Percentiles rank a stretch among this genome's conserved stretches.
Evolutionary conservation across 139 green algal genomes (phyloP).

Genomic region (Cymbomonas tetramitiformis): DNA sequence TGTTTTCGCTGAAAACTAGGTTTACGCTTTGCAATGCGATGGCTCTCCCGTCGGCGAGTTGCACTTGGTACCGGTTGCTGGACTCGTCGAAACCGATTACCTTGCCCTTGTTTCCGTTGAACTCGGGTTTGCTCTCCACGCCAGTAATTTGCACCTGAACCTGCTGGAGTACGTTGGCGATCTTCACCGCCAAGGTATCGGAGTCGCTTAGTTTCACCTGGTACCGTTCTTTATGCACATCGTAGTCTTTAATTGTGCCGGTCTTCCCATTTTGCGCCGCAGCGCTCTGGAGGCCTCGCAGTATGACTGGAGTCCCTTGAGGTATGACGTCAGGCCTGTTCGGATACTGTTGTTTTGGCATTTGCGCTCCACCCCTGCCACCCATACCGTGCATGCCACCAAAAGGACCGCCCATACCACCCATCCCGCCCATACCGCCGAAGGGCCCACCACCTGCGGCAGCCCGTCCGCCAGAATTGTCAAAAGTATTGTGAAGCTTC

Average conservation of each 20-base stretch:
- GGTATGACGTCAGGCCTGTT: neutral
- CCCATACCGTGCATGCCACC: neutral
- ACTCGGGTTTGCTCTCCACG: neutral
- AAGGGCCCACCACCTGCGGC: no score
- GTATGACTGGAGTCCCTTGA: neutral
- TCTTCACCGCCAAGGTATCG: neutral
- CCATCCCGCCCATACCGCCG: neutral
- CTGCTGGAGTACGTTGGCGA: neutral
- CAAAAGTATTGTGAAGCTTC: no score
- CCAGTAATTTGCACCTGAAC: neutral
- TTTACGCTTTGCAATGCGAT: neutral
- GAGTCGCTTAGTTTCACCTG: neutral
- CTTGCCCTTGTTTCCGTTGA: neutral
- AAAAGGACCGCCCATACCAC: neutral
- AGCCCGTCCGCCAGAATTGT: no score
- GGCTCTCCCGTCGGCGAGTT: neutral
- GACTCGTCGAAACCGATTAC: neutral
- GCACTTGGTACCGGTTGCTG: no score
- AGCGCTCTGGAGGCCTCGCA: neutral
- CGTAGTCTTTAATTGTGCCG: neutral
- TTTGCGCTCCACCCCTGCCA: neutral
- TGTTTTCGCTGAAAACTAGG: neutral
- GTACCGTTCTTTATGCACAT: neutral
- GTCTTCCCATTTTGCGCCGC: neutral
- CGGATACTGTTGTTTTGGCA: neutral